Base-by-base conservation (phyloP, 73 alveolate genomes). In the Tetrahymena borealis region DNA sequence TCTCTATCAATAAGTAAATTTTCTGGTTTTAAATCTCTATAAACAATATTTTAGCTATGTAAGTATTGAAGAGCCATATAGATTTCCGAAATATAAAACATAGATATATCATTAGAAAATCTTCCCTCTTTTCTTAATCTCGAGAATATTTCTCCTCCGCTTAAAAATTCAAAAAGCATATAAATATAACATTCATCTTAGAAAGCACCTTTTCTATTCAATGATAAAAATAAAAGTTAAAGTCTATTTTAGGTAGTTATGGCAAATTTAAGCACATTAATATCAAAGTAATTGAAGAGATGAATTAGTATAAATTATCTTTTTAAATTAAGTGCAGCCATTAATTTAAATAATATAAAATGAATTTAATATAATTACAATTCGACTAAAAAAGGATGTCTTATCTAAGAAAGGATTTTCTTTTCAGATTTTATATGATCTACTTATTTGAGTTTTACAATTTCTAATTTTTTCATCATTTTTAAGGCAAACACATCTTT, bases 401-500 rank as follows among this genome's bases (percentile, higher is more conserved):
- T 36, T 31, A 95, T 90, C 40, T 90, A 79, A 24, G 40, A 38
- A 33, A 94, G 39, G 12, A 94, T 92, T 33, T 79, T 79, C 78
- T 95, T 95, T 60, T 95, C 97, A 16, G 91, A 43, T 39, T 94
- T 93, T 37, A 95, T 91, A 39, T 94, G 96, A 12, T 94, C 93
- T 12, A 95, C 96, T 40, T 98, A 98, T 78, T 98, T 98, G 91
- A 97, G 95, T 92, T 97, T 94, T 15, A 98, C 96, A 90, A 98
- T 97, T 94, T 96, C 99, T 36, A 97, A 94, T 94, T 98, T 98
- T 96, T 97, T 97, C 94, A 98, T 97, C 93, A 98, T 96, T 94
- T 98, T 98, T 79, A 98, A 94, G 12, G 99, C 99, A 95, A 94
- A 95, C 4, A 98, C 99, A 91, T 97, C 97, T 20, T 94, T 60